phyloP scores from a whole-genome alignment of 1,284 basidiomycete genomes.

The Phylloporus gajari region DNA sequence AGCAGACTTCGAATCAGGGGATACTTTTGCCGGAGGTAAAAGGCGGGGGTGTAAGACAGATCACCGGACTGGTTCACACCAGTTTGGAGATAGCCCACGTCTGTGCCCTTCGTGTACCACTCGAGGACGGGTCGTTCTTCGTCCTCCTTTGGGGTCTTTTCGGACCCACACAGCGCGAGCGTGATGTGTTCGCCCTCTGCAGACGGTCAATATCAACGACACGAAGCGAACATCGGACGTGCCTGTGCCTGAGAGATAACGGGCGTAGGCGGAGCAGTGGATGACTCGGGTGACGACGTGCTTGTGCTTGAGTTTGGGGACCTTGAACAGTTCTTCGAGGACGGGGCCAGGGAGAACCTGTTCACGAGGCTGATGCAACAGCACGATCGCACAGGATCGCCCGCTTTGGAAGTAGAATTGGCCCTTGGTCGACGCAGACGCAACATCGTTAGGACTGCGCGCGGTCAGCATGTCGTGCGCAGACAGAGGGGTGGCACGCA shows the following conservation, averaged over 20 bases:
- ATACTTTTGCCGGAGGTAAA: slow-evolving; percentile 21
- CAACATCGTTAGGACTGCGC: slow-evolving; percentile 9
- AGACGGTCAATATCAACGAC: not conserved
- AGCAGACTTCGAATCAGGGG: slow-evolving; percentile 21
- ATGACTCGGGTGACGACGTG: slow-evolving; percentile 19
- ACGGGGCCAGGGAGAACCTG: slow-evolving; percentile 22
- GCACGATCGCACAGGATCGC: slow-evolving; percentile 20
- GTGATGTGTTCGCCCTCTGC: slow-evolving; percentile 4
- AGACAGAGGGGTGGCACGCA: slow-evolving; percentile 7
- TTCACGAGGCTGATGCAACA: slow-evolving; percentile 25
- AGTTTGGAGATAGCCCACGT: slow-evolving; percentile 9
- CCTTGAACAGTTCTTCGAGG: slow-evolving; percentile 27
- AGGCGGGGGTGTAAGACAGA: slow-evolving; percentile 14
- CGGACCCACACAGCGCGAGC: slow-evolving; percentile 10
- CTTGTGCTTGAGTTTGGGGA: slow-evolving; percentile 25
- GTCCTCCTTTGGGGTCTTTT: not conserved
- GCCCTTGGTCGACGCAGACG: slow-evolving; percentile 23
- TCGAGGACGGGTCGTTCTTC: not conserved
- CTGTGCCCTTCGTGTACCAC: slow-evolving; percentile 12
- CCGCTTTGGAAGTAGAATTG: slow-evolving; percentile 25
- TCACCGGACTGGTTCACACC: slow-evolving; percentile 9
- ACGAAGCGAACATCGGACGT: not conserved
- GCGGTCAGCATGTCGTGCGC: not conserved
- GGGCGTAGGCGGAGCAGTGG: slow-evolving; percentile 26
- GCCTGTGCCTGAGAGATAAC: slow-evolving; percentile 25